Percentiles rank a stretch among this genome's conserved stretches.
Conservation (phyloP, 352 stramenopile genomes). For the Thraustochytrium striatum region DNA sequence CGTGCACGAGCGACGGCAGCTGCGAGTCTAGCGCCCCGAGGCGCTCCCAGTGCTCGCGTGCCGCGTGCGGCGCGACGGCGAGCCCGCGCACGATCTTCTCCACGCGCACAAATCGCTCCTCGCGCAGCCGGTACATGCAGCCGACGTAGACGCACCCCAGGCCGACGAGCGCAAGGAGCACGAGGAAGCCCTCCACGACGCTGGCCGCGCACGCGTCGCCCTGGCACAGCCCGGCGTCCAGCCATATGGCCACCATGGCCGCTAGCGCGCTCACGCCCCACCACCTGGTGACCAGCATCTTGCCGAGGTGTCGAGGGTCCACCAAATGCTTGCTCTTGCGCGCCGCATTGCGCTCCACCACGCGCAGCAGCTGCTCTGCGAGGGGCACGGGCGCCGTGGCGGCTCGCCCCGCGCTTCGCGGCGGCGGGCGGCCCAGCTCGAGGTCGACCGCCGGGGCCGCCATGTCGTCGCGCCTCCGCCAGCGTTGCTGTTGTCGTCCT, state of each 20-base stretch:
- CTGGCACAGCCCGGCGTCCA: neutral
- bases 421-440: too few species aligned
- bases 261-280: neutral
- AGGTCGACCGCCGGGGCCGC: too few species aligned
- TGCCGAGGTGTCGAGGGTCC: neutral
- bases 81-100: slow-evolving; percentile 15
- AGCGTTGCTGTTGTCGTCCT: too few species aligned
- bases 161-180: neutral
- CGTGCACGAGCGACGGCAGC: slow-evolving; percentile 11
- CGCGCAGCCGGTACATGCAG: neutral
- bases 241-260: neutral
- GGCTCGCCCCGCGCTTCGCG: too few species aligned
- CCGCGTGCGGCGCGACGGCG: neutral
- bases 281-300: neutral
- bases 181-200: slow-evolving; percentile 5
- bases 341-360: too few species aligned
- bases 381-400: too few species aligned
- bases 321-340: neutral
- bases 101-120: slow-evolving; percentile 18
- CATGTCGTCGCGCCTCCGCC: too few species aligned
- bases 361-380: too few species aligned
- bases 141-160: neutral
- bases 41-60: neutral
- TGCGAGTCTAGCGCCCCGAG: slow-evolving; percentile 23
- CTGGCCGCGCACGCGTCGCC: neutral